These are phyloP conservation scores for Sclerotinia glacialis DNA, from an alignment of 2,329 filamentous ascomycete species.

Conservation along the genomic window DNA sequence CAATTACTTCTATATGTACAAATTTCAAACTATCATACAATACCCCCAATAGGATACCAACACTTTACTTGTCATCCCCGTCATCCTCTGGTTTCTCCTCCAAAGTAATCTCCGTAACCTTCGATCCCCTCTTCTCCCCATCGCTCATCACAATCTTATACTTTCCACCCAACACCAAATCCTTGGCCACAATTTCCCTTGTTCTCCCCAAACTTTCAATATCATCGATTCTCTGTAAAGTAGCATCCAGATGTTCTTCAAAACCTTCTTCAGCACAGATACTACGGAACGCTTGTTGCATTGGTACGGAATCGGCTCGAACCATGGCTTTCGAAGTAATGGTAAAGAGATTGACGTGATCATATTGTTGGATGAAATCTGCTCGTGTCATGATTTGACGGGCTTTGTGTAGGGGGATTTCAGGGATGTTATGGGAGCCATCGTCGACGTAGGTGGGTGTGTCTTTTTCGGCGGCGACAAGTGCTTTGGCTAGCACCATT, in stretches of 20 bases:
- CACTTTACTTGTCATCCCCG: background rate
- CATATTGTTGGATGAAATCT: constrained; percentile 90
- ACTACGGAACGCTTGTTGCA: constrained; percentile 87
- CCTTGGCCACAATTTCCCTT: constrained; percentile 93
- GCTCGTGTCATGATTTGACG: constrained; percentile 93
- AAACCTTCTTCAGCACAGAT: constrained; percentile 78
- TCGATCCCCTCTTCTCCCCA: constrained; percentile 32
- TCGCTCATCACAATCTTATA: constrained; percentile 58
- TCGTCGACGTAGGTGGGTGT: constrained; percentile 22
- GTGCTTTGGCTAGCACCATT: constrained; percentile 86
- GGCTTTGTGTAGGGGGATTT: constrained; percentile 76
- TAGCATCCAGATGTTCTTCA: constrained; percentile 75
- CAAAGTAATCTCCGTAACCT: constrained; percentile 33
- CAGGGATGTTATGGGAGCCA: constrained; percentile 54
- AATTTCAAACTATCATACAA: too few relatives aligned
- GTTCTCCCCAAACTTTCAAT: constrained; percentile 93
- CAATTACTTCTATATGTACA: too few relatives aligned
- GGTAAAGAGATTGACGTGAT: constrained; percentile 91
- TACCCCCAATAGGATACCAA: too few relatives aligned
- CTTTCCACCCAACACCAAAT: constrained; percentile 79
- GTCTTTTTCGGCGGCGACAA: constrained; percentile 74
- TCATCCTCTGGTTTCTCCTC: constrained; percentile 27
- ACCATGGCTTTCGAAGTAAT: constrained; percentile 87
- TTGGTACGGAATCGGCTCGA: constrained; percentile 89
- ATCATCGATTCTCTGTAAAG: constrained; percentile 79